These are phyloP conservation scores for Pythium sukuiense DNA, from an alignment of 352 stramenopile genomes.

Conservation along the genomic window DNA sequence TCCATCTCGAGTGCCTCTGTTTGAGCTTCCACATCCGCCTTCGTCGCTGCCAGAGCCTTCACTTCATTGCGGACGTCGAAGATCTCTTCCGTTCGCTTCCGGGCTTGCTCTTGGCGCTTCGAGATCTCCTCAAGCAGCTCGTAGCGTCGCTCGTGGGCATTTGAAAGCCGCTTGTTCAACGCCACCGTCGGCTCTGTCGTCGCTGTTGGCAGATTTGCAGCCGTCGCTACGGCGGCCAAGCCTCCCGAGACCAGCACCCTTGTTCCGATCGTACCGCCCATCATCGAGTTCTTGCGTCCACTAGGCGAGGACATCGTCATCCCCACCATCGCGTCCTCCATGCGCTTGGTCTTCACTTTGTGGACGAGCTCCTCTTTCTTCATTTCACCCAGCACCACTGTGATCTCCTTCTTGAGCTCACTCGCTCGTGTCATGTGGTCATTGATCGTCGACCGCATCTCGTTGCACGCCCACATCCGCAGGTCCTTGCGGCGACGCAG, in stretches of 20 bases:
- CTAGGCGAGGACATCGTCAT: slow-evolving; percentile 2
- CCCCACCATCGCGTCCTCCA: slow-evolving; percentile 39
- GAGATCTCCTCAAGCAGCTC: slow-evolving; percentile 31
- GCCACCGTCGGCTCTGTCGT: background rate
- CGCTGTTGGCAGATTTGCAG: slow-evolving; percentile 1
- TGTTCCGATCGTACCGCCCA: slow-evolving; percentile 15
- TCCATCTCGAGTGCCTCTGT: slow-evolving; percentile 35
- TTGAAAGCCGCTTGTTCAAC: slow-evolving; percentile 21
- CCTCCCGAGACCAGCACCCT: slow-evolving; percentile 18
- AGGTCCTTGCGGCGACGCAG: slow-evolving; percentile 49
- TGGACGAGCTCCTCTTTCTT: slow-evolving; percentile 58
- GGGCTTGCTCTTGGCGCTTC: slow-evolving; percentile 33
- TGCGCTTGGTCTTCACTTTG: slow-evolving; percentile 51
- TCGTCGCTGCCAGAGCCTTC: slow-evolving; percentile 34
- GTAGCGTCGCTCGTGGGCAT: slow-evolving; percentile 13
- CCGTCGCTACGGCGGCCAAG: slow-evolving; percentile 22
- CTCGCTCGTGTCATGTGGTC: slow-evolving; percentile 53
- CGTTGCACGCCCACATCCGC: slow-evolving; percentile 53
- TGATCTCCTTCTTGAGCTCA: slow-evolving; percentile 66
- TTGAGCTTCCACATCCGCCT: slow-evolving; percentile 25
- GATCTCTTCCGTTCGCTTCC: slow-evolving; percentile 53
- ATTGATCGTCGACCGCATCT: slow-evolving; percentile 51
- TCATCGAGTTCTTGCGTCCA: slow-evolving; percentile 24
- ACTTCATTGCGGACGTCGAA: slow-evolving; percentile 58
- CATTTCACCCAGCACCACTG: slow-evolving; percentile 36